Base-by-base conservation (phyloP, 2,329 filamentous ascomycete species). In the Nigrospora osmanthi region DNA sequence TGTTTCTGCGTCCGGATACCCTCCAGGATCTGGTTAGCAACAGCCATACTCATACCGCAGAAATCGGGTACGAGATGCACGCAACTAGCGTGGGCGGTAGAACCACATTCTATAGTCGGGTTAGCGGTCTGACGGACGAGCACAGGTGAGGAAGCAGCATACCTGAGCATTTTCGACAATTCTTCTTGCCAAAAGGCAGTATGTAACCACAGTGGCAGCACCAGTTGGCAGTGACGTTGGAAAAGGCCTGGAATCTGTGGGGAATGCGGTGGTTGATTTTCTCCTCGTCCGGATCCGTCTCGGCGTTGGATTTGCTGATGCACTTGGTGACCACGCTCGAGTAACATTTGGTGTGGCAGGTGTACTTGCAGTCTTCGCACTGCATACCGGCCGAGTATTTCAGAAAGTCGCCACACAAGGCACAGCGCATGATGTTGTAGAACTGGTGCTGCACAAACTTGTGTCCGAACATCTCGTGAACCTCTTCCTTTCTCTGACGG, bases 341-440 rank as follows among this genome's bases (percentile, higher is more conserved):
- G 66, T 97, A 98, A 64, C 93, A 98, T 69, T 97, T 96, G 58
- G 89, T 91, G 67, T 98, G 93, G 68, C 93, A 98, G 35, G 91
- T 97, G 70, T 97, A 97, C 70, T 97, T 97, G 85, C 93, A 98
- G 69, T 98, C 93, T 53, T 94, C 87, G 67, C 93, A 98, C 70
- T 98, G 93, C 91, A 98, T 98, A 50, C 93, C 93, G 17, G 93
- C 88, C 40, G 91, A 94, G 64, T 97, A 97, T 63, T 97, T 98
- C 69, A 98, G 84, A 61, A 98, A 97, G 55, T 98, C 93, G 48
- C 90, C 93, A 63, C 93, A 98, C 33, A 97, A 81, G 13, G 93
- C 93, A 68, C 93, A 98, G 50, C 93, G 91, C 93, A 98, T 98
- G 61, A 98, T 96, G 76, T 97, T 98, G 82, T 97, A 98, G 68